phyloP scores from a whole-genome alignment of 257 asterid species.

The Nicotiana otophora region DNA sequence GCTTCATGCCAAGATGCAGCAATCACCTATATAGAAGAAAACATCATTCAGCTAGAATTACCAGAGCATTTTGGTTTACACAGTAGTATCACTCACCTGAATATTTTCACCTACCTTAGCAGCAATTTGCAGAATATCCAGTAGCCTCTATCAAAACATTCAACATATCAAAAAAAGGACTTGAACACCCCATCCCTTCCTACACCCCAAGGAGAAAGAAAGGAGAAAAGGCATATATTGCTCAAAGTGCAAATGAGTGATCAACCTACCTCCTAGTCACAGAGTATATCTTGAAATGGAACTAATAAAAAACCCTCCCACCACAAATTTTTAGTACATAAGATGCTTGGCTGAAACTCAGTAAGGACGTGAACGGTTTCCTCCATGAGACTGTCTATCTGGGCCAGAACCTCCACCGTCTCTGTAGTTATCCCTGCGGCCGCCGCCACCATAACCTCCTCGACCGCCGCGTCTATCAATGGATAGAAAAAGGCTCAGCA shows the following conservation, averaged over 20 bases:
- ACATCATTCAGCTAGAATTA: neutral
- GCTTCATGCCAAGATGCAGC: neutral
- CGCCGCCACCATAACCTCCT: conserved; percentile 60
- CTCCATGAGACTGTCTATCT: conserved; percentile 80
- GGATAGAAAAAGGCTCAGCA: neutral
- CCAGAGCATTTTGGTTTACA: neutral
- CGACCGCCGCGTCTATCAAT: conserved; percentile 71
- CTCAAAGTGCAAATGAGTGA: conserved; percentile 33
- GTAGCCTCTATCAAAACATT: conserved; percentile 82
- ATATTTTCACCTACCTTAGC: conserved; percentile 72
- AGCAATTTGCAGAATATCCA: conserved; percentile 91
- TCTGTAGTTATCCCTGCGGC: conserved; percentile 82
- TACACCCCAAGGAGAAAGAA: conserved; percentile 30
- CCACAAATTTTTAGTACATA: conserved; percentile 70
- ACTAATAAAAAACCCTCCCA: conserved; percentile 64
- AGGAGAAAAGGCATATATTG: conserved; percentile 44
- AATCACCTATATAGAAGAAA: neutral
- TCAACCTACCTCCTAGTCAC: conserved; percentile 91
- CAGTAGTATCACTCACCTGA: conserved; percentile 96
- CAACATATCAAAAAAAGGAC: conserved; percentile 55
- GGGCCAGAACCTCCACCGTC: conserved; percentile 95
- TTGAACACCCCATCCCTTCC: conserved; percentile 24
- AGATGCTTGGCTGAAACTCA: conserved; percentile 38
- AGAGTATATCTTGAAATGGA: conserved; percentile 63
- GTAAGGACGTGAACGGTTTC: conserved; percentile 96